Evolutionary conservation across 2,329 filamentous ascomycete species (phyloP).

Genomic region (Nigrospora oryzae): DNA sequence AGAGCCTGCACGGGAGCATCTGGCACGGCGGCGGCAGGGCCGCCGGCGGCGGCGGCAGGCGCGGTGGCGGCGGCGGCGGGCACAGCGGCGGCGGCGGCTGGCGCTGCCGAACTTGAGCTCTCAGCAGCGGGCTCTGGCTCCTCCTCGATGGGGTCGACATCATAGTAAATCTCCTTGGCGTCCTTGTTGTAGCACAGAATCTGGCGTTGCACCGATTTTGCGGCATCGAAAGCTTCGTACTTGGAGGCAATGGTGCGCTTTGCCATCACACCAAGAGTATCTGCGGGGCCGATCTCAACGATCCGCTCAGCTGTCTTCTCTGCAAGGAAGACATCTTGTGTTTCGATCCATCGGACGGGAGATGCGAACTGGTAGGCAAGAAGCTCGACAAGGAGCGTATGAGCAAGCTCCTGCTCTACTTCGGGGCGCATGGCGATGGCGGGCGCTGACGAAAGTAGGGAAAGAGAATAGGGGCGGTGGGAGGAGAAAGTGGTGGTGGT

Average conservation of each 20-base stretch:
- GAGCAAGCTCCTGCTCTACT: constrained; percentile 97
- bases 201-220: constrained; percentile 90
- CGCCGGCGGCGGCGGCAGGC: constrained; percentile 62
- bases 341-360: constrained; percentile 99
- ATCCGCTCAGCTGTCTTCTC: constrained; percentile 95
- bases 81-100: constrained; percentile 31
- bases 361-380: constrained; percentile 99
- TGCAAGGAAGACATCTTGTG: constrained; percentile 97
- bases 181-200: constrained; percentile 99
- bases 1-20: constrained; percentile 83
- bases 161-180: constrained; percentile 98
- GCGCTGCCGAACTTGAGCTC: constrained; percentile 20
- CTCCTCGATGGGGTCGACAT: constrained; percentile 90
- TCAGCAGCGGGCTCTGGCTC: constrained; percentile 59
- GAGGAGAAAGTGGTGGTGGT: no score
- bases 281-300: constrained; percentile 93
- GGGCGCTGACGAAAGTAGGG: no score
- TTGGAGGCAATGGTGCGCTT: constrained; percentile 92
- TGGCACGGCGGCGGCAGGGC: constrained; percentile 77
- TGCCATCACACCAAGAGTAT: constrained; percentile 96
- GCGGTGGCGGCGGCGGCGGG: constrained; percentile 40
- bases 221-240: constrained; percentile 97
- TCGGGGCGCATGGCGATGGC: constrained; percentile 78
- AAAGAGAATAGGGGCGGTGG: no score
- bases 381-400: constrained; percentile 96